phyloP scores from a whole-genome alignment of 371 early-diverging fungal species.

The Syncephalis plumigaleata region DNA sequence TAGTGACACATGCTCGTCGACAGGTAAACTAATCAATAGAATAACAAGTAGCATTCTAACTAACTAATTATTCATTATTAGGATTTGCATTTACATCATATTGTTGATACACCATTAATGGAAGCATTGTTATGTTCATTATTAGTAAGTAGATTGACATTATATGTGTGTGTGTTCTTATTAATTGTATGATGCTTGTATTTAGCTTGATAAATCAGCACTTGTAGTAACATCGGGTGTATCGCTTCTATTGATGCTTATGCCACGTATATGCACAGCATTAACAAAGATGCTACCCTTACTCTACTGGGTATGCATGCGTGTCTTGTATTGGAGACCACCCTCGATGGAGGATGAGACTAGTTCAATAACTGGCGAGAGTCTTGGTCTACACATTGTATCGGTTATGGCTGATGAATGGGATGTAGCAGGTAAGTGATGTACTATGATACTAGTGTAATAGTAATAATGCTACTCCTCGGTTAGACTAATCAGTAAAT shows the following conservation, averaged over 20 bases:
- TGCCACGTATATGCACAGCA: slow-evolving; percentile 41
- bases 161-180: neutral
- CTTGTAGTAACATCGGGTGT: slow-evolving; percentile 36
- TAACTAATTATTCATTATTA: neutral
- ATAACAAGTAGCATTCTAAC: no score
- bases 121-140: slow-evolving; percentile 6
- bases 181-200: neutral
- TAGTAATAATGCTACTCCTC: no score
- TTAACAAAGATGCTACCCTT: slow-evolving; percentile 32
- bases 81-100: slow-evolving; percentile 5
- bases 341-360: slow-evolving; percentile 18
- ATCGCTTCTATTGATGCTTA: slow-evolving; percentile 39
- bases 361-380: neutral
- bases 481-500: no score
- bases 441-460: neutral
- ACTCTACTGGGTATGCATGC: slow-evolving; percentile 32
- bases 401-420: neutral
- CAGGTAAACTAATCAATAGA: slow-evolving; percentile 4
- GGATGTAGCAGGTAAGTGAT: neutral
- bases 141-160: slow-evolving; percentile 1
- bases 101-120: slow-evolving; percentile 4
- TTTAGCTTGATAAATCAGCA: slow-evolving; percentile 40
- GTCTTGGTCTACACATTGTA: neutral
- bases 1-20: slow-evolving; percentile 1
- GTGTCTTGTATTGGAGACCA: slow-evolving; percentile 44